These are phyloP conservation scores for Funneliformis caledonium DNA, from an alignment of 371 early-diverging fungal species.

Conservation along the genomic window DNA sequence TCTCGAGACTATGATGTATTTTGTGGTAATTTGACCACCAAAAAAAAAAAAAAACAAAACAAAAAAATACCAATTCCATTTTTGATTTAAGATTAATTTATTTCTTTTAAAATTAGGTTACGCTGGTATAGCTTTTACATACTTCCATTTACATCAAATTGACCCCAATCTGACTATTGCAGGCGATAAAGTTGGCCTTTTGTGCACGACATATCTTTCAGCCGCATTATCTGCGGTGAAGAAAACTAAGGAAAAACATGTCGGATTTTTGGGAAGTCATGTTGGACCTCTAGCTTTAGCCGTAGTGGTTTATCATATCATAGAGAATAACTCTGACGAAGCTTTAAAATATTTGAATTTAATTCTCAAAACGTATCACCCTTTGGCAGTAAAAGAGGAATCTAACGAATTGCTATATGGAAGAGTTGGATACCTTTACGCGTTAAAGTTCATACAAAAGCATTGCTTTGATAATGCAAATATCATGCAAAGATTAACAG, in stretches of 20 bases:
- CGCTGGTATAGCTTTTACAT: background rate
- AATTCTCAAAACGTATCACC: conserved; percentile 3
- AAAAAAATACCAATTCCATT: too few species aligned
- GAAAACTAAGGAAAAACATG: background rate
- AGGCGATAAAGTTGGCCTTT: background rate
- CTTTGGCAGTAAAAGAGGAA: background rate
- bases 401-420: conserved; percentile 33
- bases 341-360: background rate
- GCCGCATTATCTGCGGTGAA: background rate
- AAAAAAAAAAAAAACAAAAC: background rate
- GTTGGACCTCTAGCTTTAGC: conserved; percentile 1
- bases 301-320: background rate
- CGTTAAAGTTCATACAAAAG: conserved; percentile 14
- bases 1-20: background rate
- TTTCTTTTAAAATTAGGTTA: background rate
- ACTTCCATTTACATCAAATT: background rate
- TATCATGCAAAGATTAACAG: background rate
- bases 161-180: background rate
- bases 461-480: background rate
- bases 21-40: background rate
- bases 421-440: conserved; percentile 36
- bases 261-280: conserved; percentile 1
- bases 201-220: background rate
- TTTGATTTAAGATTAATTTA: background rate
- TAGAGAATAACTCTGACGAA: background rate